Evolutionary conservation across 768 basidiomycete genomes (phyloP).

Genomic region (Mycena belliarum): DNA sequence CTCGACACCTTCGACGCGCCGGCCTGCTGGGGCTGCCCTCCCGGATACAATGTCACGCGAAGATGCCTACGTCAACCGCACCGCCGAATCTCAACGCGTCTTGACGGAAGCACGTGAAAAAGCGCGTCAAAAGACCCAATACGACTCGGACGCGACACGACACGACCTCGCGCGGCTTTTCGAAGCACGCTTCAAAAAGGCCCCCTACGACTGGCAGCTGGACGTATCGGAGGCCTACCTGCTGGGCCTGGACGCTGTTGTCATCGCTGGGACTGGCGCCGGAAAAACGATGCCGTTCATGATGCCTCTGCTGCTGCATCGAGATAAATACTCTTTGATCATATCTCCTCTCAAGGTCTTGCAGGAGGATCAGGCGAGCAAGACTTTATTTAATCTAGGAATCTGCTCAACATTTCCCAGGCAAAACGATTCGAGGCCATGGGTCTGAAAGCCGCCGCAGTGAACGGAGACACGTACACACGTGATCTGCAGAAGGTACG

Average conservation of each 20-base stretch:
- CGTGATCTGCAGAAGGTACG: neutral
- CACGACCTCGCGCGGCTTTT: neutral
- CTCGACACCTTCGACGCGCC: too few relatives aligned
- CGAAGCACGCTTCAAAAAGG: neutral
- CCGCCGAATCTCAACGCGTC: neutral
- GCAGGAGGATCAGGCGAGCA: neutral
- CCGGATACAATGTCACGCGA: too few relatives aligned
- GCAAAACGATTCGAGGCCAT: neutral
- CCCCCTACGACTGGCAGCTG: neutral
- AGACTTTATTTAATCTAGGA: too few relatives aligned
- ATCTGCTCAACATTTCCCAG: neutral
- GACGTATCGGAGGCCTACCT: neutral
- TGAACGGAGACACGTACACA: neutral
- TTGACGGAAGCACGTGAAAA: slow-evolving; percentile 3
- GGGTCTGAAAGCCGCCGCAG: slow-evolving; percentile 1
- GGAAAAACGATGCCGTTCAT: neutral
- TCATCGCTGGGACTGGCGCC: neutral
- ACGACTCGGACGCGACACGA: neutral
- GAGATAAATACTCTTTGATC: neutral
- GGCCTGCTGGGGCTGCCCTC: too few relatives aligned
- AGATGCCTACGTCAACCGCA: slow-evolving; percentile 3
- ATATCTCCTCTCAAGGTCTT: neutral
- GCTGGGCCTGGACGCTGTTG: neutral
- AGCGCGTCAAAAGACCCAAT: slow-evolving; percentile 1
- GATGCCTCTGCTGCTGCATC: neutral